Base-by-base conservation (phyloP, 179 eudicot genomes). In the Actinidia chinensis region DNA sequence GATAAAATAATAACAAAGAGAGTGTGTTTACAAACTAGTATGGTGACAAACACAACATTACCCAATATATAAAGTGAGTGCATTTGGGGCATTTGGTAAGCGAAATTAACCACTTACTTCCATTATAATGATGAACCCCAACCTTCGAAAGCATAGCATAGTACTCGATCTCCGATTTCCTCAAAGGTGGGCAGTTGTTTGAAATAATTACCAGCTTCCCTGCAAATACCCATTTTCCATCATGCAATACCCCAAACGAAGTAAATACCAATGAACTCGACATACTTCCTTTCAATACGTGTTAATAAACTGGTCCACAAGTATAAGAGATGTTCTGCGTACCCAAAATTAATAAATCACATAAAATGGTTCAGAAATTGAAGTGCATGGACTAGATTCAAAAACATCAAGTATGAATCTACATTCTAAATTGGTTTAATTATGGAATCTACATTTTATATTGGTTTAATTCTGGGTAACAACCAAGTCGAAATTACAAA, bases 111-210 rank as follows among this genome's bases (percentile, higher is more conserved):
- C 6, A 83, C 97, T 87, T 84, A 92, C 97, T 92, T 78, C 94
- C 97, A 63, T 87, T 90, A 88, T 89, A 92, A 75, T 89, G 97
- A 84, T 90, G 97, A 76, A 92, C 97, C 63, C 91, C 94, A 54
- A 92, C 91, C 86, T 92, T 92, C 0, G 91, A 87, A 81, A 92
- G 86, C 97, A 92, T 89, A 20, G 97, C 97, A 73, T 92, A 92
- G 84, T 92, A 92, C 86, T 92, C 97, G 2, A 92, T 92, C 90
- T 92, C 97, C 9, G 95, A 92, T 82, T 91, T 91, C 87, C 95
- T 83, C 8, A 92, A 78, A 0, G 95, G 97, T 2, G 97, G 97
- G 81, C 97, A 92, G 77, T 60, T 91, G 90, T 92, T 92, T 23
- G 95, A 84, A 72, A 92, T 92, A 52, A 90, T 85, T 15, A 89